phyloP scores from a whole-genome alignment of 208 protist genomes.

The Acanthamoeba sp. region DNA sequence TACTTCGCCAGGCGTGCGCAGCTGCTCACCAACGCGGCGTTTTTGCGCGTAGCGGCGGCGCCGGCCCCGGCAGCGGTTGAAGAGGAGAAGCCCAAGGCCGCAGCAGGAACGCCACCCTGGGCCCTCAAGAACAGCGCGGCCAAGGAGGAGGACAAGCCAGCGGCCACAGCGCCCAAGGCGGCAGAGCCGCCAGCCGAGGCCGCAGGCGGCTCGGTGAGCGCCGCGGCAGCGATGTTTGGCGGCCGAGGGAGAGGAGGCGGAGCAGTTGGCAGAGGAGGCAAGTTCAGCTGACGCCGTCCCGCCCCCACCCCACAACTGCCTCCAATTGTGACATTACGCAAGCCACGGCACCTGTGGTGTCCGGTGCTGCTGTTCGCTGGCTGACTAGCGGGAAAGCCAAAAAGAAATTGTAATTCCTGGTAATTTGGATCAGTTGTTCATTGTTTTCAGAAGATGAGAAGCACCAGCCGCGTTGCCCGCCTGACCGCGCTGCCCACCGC shows the following conservation, averaged over 20 bases:
- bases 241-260: not conserved
- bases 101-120: not conserved
- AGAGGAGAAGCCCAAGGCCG: constrained; percentile 6
- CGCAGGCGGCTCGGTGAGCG: constrained; percentile 5
- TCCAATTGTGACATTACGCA: too few relatives aligned
- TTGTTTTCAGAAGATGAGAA: not conserved
- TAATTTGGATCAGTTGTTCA: not conserved
- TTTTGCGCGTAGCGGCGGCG: too few relatives aligned
- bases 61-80: not conserved
- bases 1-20: not conserved
- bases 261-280: not conserved
- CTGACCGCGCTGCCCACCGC: not conserved
- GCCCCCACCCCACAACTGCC: not conserved
- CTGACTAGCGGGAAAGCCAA: too few relatives aligned
- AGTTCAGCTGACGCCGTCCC: not conserved
- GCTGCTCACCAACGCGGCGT: too few relatives aligned
- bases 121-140: not conserved
- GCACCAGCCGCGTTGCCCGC: not conserved
- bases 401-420: not conserved
- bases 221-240: constrained; percentile 26
- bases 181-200: not conserved
- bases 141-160: not conserved
- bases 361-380: too few relatives aligned
- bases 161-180: not conserved
- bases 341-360: too few relatives aligned